Base-by-base conservation (phyloP, 2,329 filamentous ascomycete genomes). In the Ilyonectria robusta region DNA sequence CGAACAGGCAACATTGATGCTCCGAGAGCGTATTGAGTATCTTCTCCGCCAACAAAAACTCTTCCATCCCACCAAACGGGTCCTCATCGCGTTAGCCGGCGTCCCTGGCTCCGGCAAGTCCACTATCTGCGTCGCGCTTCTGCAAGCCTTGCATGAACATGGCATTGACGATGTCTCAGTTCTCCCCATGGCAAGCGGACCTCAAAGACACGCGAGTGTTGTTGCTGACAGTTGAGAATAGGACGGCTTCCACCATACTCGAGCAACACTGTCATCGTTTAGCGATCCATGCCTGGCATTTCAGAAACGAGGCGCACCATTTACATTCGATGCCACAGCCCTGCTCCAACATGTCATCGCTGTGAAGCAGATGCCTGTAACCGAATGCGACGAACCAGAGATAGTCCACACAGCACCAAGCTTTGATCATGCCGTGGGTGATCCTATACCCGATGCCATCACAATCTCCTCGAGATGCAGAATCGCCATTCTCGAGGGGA, bases 401-500 rank as follows among this genome's bases (percentile, higher is more conserved):
- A 40, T 56, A 6, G 59, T 70, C 17, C 47, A 67, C 13, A 54
- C 59, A 15, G 76, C 76, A 1, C 85, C 85, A 1, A 85, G 82
- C 66, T 87, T 87, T 65, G 85, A 76, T 72, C 59, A 31, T 35
- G 63, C 63, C 6, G 13, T 33, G 4, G 44, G 61, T 21, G 63
- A 66, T 31, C 63, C 63, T 2, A 51, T 66, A 0, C 19, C 19
- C 11, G 58, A 66, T 19, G 63, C 58, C 7, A 61, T 66, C 19
- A 6, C n/a, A 8, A 71, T 78, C 8, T 68, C 74, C 13, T 86
- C 66, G 78, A 81, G 61, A 74, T 81, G 64, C 81, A 85, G 80
- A 54, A 78, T 86, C n/a, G 75, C 87, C n/a, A 81, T 87, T 40
- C 81, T 87, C 46, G 85, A 87, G 68, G 85, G 85, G 1, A 84